Evolutionary conservation across 805 yeast genomes (phyloP), one percentile per base, ranked within the genome.

Genomic region (Nakazawaea wickerhamii): DNA sequence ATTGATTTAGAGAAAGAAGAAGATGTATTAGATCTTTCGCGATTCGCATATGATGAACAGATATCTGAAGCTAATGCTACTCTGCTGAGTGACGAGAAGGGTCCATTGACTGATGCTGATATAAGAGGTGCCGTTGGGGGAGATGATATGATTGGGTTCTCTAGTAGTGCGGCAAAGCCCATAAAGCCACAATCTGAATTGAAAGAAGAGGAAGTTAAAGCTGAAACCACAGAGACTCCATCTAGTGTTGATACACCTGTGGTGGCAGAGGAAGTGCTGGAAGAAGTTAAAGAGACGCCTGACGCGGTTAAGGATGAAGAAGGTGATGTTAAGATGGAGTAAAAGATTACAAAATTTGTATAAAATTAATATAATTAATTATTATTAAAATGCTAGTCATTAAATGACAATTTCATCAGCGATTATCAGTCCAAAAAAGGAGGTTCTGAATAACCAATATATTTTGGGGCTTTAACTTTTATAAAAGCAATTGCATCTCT

Each of bases 401-500:
- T n/a, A 31, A n/a, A n/a, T 15, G 20, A 11, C 22, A 15, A 11
- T 19, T 31, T 31, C 22, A 17, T 31, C 22, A 2, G 14, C 22
- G 17, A 9, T 5, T 2, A 31, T 8, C 19, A 31, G 22, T 17
- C 35, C n/a, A 15, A 11, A 2, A 17, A 15, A 3, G 22, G 10
- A 8, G 3, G 22, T 9, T 14, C n/a, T 8, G 31, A 11, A 6
- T 28, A n/a, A 28, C 7, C 15, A 15, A 13, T 28, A 10, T 10
- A 8, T 18, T 5, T 15, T 17, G 25, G 5, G 13, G 30, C 38
- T 48, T 75, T 73, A 31, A 79, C 55, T n/a, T 69, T 64, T 11
- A 84, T 48, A 45, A 84, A 75, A 4, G 78, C 66, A 4, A 81
- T 57, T 3, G 90, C 82, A 33, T 73, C 66, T 50, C 90, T 67